Conservation (phyloP, 345 rosid genomes). For the Heritiera littoralis region DNA sequence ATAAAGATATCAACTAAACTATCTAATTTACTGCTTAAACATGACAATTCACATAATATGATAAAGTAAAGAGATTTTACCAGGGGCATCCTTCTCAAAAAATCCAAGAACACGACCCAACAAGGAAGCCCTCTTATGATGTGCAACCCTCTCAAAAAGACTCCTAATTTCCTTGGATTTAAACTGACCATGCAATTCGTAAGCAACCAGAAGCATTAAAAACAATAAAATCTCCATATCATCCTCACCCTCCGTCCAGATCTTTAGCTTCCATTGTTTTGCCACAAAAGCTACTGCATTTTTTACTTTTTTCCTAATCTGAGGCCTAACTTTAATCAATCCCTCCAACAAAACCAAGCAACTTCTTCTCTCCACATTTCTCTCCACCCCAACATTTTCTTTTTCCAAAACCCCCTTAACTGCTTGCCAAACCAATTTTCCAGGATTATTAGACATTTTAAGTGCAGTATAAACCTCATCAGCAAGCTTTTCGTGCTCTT, state of each 20-base stretch:
- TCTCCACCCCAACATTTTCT: conserved; percentile 14
- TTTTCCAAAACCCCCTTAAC: conserved; percentile 19
- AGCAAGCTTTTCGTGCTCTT: conserved; percentile 18
- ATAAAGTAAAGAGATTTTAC: conserved; percentile 11
- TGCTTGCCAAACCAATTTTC: conserved; percentile 33
- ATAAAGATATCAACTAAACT: neutral
- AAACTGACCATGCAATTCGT: conserved; percentile 7
- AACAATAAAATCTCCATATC: conserved; percentile 15
- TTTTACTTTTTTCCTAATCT: conserved; percentile 14
- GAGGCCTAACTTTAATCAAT: conserved; percentile 22
- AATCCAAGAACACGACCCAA: conserved; percentile 12
- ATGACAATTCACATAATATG: neutral
- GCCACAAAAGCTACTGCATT: conserved; percentile 19
- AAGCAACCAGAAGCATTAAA: conserved; percentile 25
- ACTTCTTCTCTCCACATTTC: conserved; percentile 12
- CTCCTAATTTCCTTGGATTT: neutral
- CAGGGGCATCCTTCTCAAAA: conserved; percentile 10
- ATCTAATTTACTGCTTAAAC: neutral
- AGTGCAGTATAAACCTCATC: conserved; percentile 21
- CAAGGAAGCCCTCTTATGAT: conserved; percentile 13
- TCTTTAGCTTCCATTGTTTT: conserved; percentile 13
- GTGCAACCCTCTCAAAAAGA: conserved; percentile 19
- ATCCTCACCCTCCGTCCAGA: neutral
- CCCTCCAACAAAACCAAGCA: conserved; percentile 27
- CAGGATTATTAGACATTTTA: conserved; percentile 33